phyloP scores from a whole-genome alignment of 208 protist genomes.

The Trypanosoma caninum region DNA sequence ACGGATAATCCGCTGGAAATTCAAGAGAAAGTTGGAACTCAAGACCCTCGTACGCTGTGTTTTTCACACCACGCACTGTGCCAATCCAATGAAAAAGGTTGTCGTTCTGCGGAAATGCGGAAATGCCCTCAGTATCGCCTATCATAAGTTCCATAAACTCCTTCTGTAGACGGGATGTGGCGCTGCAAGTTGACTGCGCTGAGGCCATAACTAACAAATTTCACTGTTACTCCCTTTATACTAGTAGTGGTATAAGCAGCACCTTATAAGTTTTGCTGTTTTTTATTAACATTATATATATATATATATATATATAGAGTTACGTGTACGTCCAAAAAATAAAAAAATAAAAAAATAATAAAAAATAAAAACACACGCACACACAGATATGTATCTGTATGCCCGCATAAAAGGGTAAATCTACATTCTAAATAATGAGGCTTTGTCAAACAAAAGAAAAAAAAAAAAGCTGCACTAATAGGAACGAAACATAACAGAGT shows the following conservation, averaged over 20 bases:
- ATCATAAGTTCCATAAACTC: slow-evolving; percentile 95
- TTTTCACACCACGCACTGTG: slow-evolving; percentile 76
- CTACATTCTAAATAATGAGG: no score
- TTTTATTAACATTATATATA: neutral
- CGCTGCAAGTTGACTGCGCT: slow-evolving; percentile 31
- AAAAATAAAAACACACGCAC: neutral
- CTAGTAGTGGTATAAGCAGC: no score
- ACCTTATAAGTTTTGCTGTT: neutral
- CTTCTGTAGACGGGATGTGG: slow-evolving; percentile 83
- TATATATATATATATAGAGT: neutral
- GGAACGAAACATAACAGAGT: slow-evolving; percentile 1
- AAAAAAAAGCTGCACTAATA: slow-evolving; percentile 9
- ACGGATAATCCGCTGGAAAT: slow-evolving; percentile 95
- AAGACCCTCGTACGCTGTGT: slow-evolving; percentile 91
- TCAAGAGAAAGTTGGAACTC: slow-evolving; percentile 90
- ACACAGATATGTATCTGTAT: no score
- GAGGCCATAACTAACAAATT: slow-evolving; percentile 11
- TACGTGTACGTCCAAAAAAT: neutral
- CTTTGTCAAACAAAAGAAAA: slow-evolving; percentile 5
- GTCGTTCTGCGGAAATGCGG: slow-evolving; percentile 93
- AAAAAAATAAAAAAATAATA: neutral
- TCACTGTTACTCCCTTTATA: no score
- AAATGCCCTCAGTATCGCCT: slow-evolving; percentile 80
- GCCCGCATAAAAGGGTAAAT: no score
- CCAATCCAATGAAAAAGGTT: slow-evolving; percentile 93